phyloP scores from a whole-genome alignment of 2,329 filamentous ascomycete species.

The Penicillium sp. region DNA sequence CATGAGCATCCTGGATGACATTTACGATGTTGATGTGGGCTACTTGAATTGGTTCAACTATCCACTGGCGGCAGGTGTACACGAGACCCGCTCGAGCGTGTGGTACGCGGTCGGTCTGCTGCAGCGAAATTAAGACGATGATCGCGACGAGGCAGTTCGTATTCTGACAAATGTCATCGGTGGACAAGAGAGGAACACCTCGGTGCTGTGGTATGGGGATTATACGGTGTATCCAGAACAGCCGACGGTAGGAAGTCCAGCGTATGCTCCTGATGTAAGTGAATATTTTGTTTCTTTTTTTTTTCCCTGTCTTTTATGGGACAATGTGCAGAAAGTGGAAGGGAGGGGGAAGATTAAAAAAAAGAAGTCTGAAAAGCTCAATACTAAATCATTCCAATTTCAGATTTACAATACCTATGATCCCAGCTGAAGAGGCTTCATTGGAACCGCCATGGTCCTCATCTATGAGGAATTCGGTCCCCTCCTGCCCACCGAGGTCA shows the following conservation, averaged over 20 bases:
- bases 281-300: constrained; percentile 9
- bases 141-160: constrained; percentile 13
- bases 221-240: constrained; percentile 14
- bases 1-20: neutral
- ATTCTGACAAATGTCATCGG: constrained; percentile 18
- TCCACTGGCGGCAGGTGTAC: constrained; percentile 6
- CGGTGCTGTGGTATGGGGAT: constrained; percentile 18
- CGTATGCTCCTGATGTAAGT: constrained; percentile 8
- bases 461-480: constrained; percentile 23
- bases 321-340: too few relatives aligned
- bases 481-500: constrained; percentile 39
- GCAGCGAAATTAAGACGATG: constrained; percentile 12
- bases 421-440: constrained; percentile 16
- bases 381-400: too few relatives aligned
- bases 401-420: constrained; percentile 12
- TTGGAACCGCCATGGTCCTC: constrained; percentile 16
- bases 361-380: neutral
- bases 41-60: constrained; percentile 1
- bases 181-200: constrained; percentile 13
- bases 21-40: neutral
- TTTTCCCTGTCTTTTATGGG: too few relatives aligned
- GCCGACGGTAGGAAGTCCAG: constrained; percentile 10
- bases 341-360: neutral
- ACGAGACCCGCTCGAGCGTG: constrained; percentile 14
- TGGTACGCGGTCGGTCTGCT: constrained; percentile 19